Evolutionary conservation across 2,329 filamentous ascomycete genomes (phyloP), one percentile per base, ranked within the genome.

Genomic region (Venturia carpophila): DNA sequence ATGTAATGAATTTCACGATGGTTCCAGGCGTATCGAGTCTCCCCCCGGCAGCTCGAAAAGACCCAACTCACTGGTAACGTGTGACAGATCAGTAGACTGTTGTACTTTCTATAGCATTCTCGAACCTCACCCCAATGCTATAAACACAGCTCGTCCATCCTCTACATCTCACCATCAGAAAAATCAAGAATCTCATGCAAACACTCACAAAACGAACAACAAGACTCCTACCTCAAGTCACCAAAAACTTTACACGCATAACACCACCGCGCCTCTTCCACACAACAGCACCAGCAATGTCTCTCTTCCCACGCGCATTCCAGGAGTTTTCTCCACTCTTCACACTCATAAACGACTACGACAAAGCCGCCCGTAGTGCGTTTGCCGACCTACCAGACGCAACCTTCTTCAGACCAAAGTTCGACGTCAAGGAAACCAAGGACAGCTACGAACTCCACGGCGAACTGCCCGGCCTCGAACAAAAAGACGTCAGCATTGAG

Each of bases 391-490:
- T 58, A 1, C 27, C 52, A 5, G 52, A 58, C 17, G 39, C 39
- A 11, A 62, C 60, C 15, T 43, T 47, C 21, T 92, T 91, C 83
- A 83, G 84, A 66, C 90, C 90, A 64, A 88, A 86, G 76, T 93
- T 93, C 72, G 90, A 93, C 71, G 82, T 92, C 67, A 87, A 84
- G 73, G 90, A 94, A 79, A 84, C 82, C 13, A 82, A 83, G 67
- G 77, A 84, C 5, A 74, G 79, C 68, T 93, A 91, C 73, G 87
- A 93, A 76, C 86, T 93, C 24, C 86, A 92, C 71, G 90, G 90
- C 71, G 90, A 93, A 75, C 84, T 93, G 6, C 87, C 90, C 0
- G 90, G 90, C 65, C 80, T 92, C 69, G 83, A 84, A 68, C 89
- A 90, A 77, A 85, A 90, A 70, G 80, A 92, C 71, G 79, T 93